Evolutionary conservation across 1,284 basidiomycete species (phyloP), one percentile per base, ranked within the genome.

Genomic region (Cutaneotrichosporon dermatis): DNA sequence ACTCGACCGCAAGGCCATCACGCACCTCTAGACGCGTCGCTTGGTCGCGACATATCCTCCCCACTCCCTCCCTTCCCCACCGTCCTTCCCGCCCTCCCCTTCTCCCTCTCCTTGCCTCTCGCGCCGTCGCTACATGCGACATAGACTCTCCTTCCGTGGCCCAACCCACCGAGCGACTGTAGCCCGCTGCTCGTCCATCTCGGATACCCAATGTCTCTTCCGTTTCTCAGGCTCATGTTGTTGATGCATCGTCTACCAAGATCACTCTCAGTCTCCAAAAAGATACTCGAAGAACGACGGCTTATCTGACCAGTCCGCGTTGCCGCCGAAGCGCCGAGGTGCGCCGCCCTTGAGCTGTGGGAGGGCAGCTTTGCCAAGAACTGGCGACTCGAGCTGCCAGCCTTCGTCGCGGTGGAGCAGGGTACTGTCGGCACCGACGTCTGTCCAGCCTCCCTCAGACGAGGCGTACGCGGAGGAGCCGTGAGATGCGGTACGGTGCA

Each of bases 231-330:
- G 16, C 16, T 55, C 10, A 36, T 58, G 54, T 55, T 62, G 57
- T 62, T 58, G 54, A 61, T 61, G 60, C 60, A 61, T 61, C 55
- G 39, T 40, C 12, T 40, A 40, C n/a, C 13, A 35, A 13, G 15
- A 11, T 54, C 45, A 63, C 45, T 60, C 60, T 25, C 25, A 25
- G 25, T 25, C 25, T 15, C 72, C 76, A 53, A 75, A 79, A 4
- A 79, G 63, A 59, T 76, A 77, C 49, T 77, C 76, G 51, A 79
- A 77, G 66, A 79, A 77, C 7, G 70, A 71, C 12, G 73, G 72
- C 63, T 70, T 73, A 51, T 73, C 71, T 45, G 68, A 60, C 68
- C 70, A 71, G 50, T 62, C 59, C 1, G 54, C 58, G 40, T 54
- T 58, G 10, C 60, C 59, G 48, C 48, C 61, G 15, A 59, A 43